These are phyloP conservation scores for Penicillium macrosclerotiorum DNA, from an alignment of 495 filamentous ascomycete genomes.

Conservation along the genomic window DNA sequence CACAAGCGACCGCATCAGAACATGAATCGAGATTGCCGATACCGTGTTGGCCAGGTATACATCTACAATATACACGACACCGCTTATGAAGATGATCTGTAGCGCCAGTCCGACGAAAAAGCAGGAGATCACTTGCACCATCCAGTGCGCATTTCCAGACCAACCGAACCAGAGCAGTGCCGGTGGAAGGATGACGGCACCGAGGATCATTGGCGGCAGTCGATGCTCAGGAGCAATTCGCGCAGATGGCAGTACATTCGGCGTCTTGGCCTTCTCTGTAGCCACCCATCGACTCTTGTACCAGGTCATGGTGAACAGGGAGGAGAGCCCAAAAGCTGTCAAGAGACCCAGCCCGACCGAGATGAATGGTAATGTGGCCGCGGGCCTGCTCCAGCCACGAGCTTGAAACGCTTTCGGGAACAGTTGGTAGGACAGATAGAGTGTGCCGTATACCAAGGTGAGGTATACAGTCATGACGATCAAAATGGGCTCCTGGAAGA, in stretches of 20 bases:
- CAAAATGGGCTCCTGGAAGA: slow-evolving; percentile 53
- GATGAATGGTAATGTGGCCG: slow-evolving; percentile 50
- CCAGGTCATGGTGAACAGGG: slow-evolving; percentile 24
- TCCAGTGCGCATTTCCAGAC: slow-evolving; percentile 33
- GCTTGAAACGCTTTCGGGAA: slow-evolving; percentile 49
- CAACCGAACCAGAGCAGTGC: slow-evolving; percentile 59
- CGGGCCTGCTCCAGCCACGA: slow-evolving; percentile 38
- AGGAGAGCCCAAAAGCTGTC: slow-evolving; percentile 18
- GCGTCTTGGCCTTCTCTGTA: slow-evolving; percentile 3
- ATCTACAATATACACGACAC: slow-evolving; percentile 54
- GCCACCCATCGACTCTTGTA: slow-evolving; percentile 18
- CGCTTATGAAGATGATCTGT: slow-evolving; percentile 29
- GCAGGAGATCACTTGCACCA: slow-evolving; percentile 24
- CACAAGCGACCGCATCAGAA: slow-evolving; percentile 58
- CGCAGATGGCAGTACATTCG: neutral
- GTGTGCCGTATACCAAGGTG: slow-evolving; percentile 49
- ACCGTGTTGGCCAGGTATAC: slow-evolving; percentile 49
- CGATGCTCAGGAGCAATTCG: slow-evolving; percentile 46
- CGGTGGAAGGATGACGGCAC: slow-evolving; percentile 47
- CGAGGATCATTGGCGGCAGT: slow-evolving; percentile 51
- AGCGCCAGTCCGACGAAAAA: slow-evolving; percentile 26
- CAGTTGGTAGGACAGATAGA: slow-evolving; percentile 55
- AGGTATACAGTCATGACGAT: slow-evolving; percentile 40
- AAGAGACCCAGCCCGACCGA: slow-evolving; percentile 45
- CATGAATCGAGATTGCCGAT: slow-evolving; percentile 60